Evolutionary conservation across 208 protist species (phyloP), one percentile per base, ranked within the genome.

Genomic region (Crithidia sp.): DNA sequence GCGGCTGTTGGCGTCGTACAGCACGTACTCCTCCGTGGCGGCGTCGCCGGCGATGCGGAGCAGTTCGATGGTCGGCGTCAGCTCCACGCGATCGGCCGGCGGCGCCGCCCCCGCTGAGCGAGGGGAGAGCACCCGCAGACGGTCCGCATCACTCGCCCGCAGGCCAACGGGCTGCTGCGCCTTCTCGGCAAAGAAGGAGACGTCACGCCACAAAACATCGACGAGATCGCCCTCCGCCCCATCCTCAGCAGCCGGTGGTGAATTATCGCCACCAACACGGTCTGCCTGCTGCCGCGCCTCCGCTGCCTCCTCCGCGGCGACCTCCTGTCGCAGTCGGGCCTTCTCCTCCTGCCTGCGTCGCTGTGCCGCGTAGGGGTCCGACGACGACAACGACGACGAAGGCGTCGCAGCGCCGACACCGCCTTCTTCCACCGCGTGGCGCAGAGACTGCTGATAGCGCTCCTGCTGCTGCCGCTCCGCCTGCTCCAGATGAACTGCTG

Each of bases 1-100:
- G 36, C 44, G 56, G 69, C 80, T 93, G 64, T 57, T 65, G 9
- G 45, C 44, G 66, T 96, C 87, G 70, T 92, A 91, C 45, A 96
- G 64, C 40, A 93, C 85, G 76, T 94, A 96, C 75, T 96, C 87
- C 50, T 96, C 81, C 55, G 85, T 77, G 0, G 71, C 62, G 43
- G 84, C 72, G 65, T 96, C 91, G n/a, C 91, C 91, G 4, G 72
- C 67, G 8, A 96, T 78, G 61, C 79, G 87, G 7, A 84, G 60
- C 16, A 94, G 79, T 44, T 91, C 83, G 44, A 96, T 86, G 37
- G 67, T 58, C 4, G 90, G 83, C 2, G 90, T 95, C 40, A 95
- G 79, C 17, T 62, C 57, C 28, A 88, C 64, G n/a, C 50, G 40
- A 3, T 76, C 71, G 7, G 44, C 41, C 7, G 67, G 71, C 19